These are phyloP conservation scores for Fraxinus anomala DNA, from an alignment of 257 asterid species.

Conservation along the genomic window DNA sequence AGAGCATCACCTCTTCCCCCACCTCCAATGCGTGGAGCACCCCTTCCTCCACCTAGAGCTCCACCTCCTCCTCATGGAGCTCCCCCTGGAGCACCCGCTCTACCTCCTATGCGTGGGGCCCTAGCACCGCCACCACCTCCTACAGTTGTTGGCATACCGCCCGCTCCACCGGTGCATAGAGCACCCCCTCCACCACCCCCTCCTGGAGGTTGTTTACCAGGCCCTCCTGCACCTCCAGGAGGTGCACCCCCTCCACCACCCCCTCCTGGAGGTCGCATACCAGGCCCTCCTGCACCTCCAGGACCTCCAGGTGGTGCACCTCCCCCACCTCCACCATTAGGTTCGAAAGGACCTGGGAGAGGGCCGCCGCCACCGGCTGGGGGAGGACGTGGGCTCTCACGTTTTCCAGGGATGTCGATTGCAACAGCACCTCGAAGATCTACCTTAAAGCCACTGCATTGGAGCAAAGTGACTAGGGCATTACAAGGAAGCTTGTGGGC, in stretches of 20 bases:
- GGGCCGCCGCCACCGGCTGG: slow-evolving; percentile 69
- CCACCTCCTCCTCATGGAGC: not conserved
- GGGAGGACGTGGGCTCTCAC: slow-evolving; percentile 71
- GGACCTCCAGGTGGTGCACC: slow-evolving; percentile 59
- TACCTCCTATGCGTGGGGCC: slow-evolving; percentile 27
- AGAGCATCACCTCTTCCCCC: slow-evolving; percentile 23
- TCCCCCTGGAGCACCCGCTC: slow-evolving; percentile 20
- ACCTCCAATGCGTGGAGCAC: slow-evolving; percentile 34
- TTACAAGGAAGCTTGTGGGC: slow-evolving; percentile 99
- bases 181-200: slow-evolving; percentile 55
- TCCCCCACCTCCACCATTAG: slow-evolving; percentile 72
- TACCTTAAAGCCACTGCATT: slow-evolving; percentile 88
- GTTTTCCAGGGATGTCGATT: slow-evolving; percentile 49
- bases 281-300: slow-evolving; percentile 62
- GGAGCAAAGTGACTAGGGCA: slow-evolving; percentile 98
- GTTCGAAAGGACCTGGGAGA: slow-evolving; percentile 68
- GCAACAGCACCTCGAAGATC: slow-evolving; percentile 69
- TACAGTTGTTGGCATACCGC: slow-evolving; percentile 34
- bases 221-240: slow-evolving; percentile 23
- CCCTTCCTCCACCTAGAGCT: slow-evolving; percentile 27
- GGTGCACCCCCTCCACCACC: slow-evolving; percentile 63
- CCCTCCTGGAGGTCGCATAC: slow-evolving; percentile 48
- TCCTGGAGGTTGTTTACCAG: slow-evolving; percentile 29
- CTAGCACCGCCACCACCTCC: slow-evolving; percentile 59
- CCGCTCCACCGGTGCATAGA: slow-evolving; percentile 42